A percentile compares a stretch with the other conserved stretches of the same genome.
Conservation (phyloP, 352 stramenopile species). For the Globisporangium carolinianum region DNA sequence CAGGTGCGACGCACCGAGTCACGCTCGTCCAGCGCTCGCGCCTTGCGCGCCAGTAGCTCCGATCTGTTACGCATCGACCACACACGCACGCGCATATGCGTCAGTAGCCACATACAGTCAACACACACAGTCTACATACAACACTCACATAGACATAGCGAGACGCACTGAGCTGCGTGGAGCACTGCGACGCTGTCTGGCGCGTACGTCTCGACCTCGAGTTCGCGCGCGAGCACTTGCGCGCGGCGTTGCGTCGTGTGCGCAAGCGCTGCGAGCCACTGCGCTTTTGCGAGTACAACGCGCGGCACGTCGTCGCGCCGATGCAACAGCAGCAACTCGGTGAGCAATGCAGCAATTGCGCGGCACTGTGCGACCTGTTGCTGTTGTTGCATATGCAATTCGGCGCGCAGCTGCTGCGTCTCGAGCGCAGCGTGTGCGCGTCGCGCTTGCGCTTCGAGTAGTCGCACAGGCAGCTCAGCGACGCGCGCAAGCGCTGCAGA, state of each 20-base stretch:
- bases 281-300: constrained; percentile 21
- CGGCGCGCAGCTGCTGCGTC: constrained; percentile 1
- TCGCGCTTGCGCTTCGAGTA: constrained; percentile 25
- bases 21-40: constrained; percentile 15
- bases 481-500: constrained; percentile 13
- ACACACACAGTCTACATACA: not conserved
- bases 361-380: constrained; percentile 19
- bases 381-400: constrained; percentile 12
- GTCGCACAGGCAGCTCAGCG: constrained; percentile 24
- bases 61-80: constrained; percentile 5
- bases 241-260: constrained; percentile 19
- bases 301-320: constrained; percentile 26
- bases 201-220: constrained; percentile 29
- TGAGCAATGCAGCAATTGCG: constrained; percentile 14
- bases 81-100: no score
- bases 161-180: constrained; percentile 17
- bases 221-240: constrained; percentile 21
- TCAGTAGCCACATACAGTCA: no score
- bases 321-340: constrained; percentile 20
- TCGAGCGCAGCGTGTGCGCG: constrained; percentile 11
- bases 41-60: constrained; percentile 19
- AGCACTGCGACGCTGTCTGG: constrained; percentile 15
- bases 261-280: constrained; percentile 24
- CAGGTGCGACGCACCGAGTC: constrained; percentile 4
- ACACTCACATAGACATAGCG: not conserved